phyloP scores from a whole-genome alignment of 2,329 filamentous ascomycete species.

The Paraconiothyrium brasiliense region DNA sequence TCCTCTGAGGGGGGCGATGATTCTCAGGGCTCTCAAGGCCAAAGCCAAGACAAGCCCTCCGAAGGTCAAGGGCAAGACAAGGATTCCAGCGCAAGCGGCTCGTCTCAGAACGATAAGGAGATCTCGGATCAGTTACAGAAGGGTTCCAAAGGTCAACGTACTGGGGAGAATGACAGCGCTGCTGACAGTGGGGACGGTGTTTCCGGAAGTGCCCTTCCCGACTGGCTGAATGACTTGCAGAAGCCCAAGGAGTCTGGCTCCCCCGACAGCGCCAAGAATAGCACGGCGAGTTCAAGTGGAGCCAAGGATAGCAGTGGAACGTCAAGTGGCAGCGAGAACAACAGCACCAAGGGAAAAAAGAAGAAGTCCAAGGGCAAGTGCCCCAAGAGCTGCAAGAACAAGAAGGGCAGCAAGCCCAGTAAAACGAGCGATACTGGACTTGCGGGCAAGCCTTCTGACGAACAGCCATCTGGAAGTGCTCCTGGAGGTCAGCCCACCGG shows the following conservation, averaged over 20 bases:
- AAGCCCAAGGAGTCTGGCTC: background rate
- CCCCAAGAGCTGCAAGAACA: conserved; percentile 15
- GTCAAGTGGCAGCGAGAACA: background rate
- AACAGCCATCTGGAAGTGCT: no score
- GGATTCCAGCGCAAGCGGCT: background rate
- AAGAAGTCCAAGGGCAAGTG: conserved; percentile 23
- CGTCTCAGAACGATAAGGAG: conserved; percentile 2
- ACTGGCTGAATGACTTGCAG: conserved; percentile 22
- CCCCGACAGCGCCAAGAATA: background rate
- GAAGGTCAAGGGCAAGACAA: background rate
- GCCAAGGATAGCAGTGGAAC: background rate
- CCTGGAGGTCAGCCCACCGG: background rate
- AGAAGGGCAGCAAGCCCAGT: background rate
- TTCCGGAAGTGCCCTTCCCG: conserved; percentile 15
- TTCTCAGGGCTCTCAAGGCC: background rate
- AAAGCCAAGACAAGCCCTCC: background rate
- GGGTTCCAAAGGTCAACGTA: background rate
- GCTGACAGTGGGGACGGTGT: conserved; percentile 10
- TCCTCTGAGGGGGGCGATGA: background rate
- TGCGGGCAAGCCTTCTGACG: no score
- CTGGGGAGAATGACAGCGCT: background rate
- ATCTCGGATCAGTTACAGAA: conserved; percentile 1
- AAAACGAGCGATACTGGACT: background rate
- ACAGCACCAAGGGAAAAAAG: conserved; percentile 16
- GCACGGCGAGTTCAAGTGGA: background rate